Percentiles rank a stretch among this genome's conserved stretches.
Evolutionary conservation across 1,284 basidiomycete species (phyloP).

Genomic region (Papiliotrema nemorosa): DNA sequence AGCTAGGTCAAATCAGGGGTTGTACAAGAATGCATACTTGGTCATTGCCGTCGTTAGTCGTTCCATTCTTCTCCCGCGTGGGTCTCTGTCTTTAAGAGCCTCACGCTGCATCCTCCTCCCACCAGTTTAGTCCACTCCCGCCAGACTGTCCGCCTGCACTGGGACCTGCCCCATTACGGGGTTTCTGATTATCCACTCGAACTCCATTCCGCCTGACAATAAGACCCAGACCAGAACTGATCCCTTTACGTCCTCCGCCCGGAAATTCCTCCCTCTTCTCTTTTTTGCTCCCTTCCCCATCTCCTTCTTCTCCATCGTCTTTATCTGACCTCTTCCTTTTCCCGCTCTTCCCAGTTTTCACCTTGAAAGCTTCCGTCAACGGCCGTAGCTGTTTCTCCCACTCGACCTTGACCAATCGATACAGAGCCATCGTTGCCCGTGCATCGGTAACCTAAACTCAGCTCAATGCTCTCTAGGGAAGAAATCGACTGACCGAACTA

Average conservation of each 20-base stretch:
- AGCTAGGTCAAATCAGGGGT: constrained; percentile 1
- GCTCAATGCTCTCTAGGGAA: not conserved
- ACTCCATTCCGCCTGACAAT: constrained; percentile 3
- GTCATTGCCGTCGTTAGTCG: too few relatives aligned
- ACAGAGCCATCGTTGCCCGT: constrained; percentile 92
- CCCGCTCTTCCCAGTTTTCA: constrained; percentile 26
- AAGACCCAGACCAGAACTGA: constrained; percentile 1
- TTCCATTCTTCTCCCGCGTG: not conserved
- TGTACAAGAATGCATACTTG: not conserved
- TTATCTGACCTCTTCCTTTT: constrained; percentile 11
- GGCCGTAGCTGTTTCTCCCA: constrained; percentile 64
- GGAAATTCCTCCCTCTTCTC: constrained; percentile 45
- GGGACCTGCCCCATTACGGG: constrained; percentile 21
- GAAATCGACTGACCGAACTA: constrained; percentile 61
- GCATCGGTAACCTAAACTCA: constrained; percentile 76
- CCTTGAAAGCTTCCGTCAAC: constrained; percentile 39
- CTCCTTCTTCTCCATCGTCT: constrained; percentile 16
- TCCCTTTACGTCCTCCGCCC: constrained; percentile 57
- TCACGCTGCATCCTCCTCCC: constrained; percentile 17
- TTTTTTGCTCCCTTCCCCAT: constrained; percentile 29
- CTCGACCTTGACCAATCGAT: constrained; percentile 74
- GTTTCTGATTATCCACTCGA: not conserved
- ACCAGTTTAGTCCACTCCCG: constrained; percentile 27
- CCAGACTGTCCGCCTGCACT: not conserved
- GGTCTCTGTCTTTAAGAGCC: not conserved